Base-by-base conservation (phyloP, 2,329 filamentous ascomycete genomes). In the Hymenotorrendiella dingleyae region DNA sequence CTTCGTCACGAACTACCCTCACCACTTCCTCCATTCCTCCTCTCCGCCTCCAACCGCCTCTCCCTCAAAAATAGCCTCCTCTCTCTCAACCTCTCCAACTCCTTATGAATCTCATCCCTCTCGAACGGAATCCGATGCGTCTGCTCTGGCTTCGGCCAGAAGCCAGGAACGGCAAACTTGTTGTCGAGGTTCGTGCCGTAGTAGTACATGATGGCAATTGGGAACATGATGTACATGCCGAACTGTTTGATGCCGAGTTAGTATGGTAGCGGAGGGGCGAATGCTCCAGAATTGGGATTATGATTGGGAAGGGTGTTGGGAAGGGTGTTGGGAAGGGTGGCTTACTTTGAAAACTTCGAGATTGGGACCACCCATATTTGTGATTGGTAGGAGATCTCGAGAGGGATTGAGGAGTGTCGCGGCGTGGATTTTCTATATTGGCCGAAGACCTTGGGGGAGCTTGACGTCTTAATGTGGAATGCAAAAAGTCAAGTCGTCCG, bases 161-260 rank as follows among this genome's bases (percentile, higher is more conserved):
- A 98, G 45, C 84, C 86, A 17, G 85, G 82, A 1, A 97, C 87
- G 36, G 77, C 70, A 72, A 98, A 98, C 52, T 88, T 84, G 54
- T 84, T 77, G 67, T 98, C 93, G 62, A 98, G 86, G 67, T 98
- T 98, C 43, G 90, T 95, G 63, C 93, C 93, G 67, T 97, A 98
- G 73, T 98, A 98, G 75, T 94, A 97, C 93, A 98, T 98, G 73
- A 93, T 90, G 57, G 87, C 89, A 60, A 98, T 97, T 14, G 93
- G 93, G 69, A 98, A 98, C 76, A 96, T 84, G 71, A 98, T 83
- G 72, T 98, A 98, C 77, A 94, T 86, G 71, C 91, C 90, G 66
- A 98, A 98, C 91, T 96, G 50, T 43, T 32, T 6, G 23, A 11
- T n/a, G n/a, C n/a, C 34, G 24, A 35, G 21, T 49, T 40, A 48